A percentile compares a stretch with the other conserved stretches of the same genome.
Evolutionary conservation across 2,329 filamentous ascomycete species (phyloP).

Genomic region (Aspergillus proliferans): DNA sequence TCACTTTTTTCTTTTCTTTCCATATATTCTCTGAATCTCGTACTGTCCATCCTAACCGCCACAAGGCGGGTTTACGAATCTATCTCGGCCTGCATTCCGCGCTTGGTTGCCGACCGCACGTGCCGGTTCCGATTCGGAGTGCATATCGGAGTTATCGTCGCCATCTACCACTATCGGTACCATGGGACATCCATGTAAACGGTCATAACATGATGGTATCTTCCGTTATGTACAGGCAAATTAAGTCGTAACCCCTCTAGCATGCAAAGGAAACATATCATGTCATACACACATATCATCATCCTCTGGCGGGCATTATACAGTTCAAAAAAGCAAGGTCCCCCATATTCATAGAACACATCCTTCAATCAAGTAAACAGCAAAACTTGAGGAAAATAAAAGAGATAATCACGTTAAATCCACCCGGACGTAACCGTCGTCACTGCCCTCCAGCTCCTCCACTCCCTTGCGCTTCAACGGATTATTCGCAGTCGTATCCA

Average conservation of each 20-base stretch:
- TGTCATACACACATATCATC: not conserved
- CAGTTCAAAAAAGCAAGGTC: not conserved
- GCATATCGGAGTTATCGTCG: not conserved
- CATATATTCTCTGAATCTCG: not conserved
- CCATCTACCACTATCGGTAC: too few species aligned
- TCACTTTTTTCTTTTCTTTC: too few species aligned
- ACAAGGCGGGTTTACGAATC: too few species aligned
- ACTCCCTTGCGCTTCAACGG: slow-evolving; percentile 31
- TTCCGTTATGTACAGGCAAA: slow-evolving; percentile 19
- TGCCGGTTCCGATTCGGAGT: not conserved
- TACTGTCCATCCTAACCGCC: too few species aligned
- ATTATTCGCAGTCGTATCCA: slow-evolving; percentile 15
- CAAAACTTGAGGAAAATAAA: not conserved
- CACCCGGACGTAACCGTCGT: not conserved
- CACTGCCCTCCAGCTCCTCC: slow-evolving; percentile 8
- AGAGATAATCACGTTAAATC: not conserved
- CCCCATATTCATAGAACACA: not conserved
- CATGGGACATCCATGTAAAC: slow-evolving; percentile 1
- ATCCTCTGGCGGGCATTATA: not conserved
- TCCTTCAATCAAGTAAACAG: not conserved
- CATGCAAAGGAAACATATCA: slow-evolving; percentile 12
- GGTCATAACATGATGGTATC: slow-evolving; percentile 15
- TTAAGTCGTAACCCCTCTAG: slow-evolving; percentile 8
- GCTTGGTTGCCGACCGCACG: not conserved
- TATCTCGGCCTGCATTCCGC: not conserved